Conservation (phyloP, 345 rosid genomes). For the Melaleuca quinquenervia region DNA sequence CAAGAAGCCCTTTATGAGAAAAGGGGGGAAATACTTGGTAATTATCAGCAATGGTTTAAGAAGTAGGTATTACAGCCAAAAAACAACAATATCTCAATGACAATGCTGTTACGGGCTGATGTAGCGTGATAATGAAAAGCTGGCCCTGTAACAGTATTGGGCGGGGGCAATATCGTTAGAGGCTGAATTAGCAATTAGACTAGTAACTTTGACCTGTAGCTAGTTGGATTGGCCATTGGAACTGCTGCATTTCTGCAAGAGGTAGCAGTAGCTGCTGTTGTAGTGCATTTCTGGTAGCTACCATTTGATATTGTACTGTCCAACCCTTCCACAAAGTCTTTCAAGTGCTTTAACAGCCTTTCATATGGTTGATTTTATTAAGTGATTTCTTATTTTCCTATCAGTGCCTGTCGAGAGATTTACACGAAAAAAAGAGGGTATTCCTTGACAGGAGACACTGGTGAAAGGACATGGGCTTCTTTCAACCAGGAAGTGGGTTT, state of each 20-base stretch:
- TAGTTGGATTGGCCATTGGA: neutral
- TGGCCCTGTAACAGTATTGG: neutral
- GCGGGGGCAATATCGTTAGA: neutral
- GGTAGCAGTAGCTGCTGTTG: neutral
- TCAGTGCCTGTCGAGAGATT: neutral
- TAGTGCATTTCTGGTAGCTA: neutral
- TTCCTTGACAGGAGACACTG: neutral
- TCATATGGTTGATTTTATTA: neutral
- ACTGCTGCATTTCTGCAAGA: neutral
- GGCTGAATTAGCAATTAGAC: neutral
- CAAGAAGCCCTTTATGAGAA: neutral
- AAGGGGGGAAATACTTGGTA: neutral
- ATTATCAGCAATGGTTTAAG: neutral
- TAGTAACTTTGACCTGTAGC: neutral
- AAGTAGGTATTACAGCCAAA: neutral
- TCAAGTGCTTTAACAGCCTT: neutral
- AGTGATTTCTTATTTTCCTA: neutral
- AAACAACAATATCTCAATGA: neutral
- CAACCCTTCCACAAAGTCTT: neutral
- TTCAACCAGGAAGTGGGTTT: neutral
- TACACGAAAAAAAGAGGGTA: neutral
- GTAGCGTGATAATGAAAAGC: neutral
- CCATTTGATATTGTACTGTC: neutral
- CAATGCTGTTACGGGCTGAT: neutral
- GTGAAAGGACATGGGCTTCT: neutral